Evolutionary conservation across 768 basidiomycete species (phyloP).

Genomic region (Floccularia luteovirens): DNA sequence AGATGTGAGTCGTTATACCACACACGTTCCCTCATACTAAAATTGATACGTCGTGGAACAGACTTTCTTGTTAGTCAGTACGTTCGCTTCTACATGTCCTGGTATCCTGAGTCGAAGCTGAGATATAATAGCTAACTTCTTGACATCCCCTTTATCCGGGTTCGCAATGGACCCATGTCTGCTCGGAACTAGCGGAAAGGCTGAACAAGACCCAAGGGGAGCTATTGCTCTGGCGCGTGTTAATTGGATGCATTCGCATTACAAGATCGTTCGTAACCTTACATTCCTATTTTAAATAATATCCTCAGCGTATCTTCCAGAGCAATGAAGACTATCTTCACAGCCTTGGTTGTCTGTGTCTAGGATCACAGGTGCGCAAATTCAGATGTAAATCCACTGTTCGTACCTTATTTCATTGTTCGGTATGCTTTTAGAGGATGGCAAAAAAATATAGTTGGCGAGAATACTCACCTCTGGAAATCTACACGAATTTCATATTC

Average conservation of each 20-base stretch:
- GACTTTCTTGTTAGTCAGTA: slow-evolving; percentile 40
- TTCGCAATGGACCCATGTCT: not conserved
- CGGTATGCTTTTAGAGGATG: too few species aligned
- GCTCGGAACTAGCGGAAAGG: not conserved
- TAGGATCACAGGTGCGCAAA: slow-evolving; percentile 32
- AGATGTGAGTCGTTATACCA: slow-evolving; percentile 13
- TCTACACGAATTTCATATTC: slow-evolving; percentile 32
- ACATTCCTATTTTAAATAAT: not conserved
- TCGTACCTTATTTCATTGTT: too few species aligned
- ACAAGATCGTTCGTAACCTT: slow-evolving; percentile 29
- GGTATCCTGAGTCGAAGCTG: not conserved
- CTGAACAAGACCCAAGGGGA: slow-evolving; percentile 28
- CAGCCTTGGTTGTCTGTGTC: slow-evolving; percentile 27
- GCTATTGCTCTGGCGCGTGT: slow-evolving; percentile 30
- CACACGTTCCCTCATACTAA: not conserved
- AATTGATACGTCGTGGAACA: slow-evolving; percentile 2
- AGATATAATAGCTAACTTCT: slow-evolving; percentile 18
- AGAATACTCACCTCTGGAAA: slow-evolving; percentile 33
- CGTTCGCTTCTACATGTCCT: slow-evolving; percentile 6
- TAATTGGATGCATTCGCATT: slow-evolving; percentile 34
- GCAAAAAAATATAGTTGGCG: slow-evolving; percentile 37
- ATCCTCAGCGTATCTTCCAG: slow-evolving; percentile 6
- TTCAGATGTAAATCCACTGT: too few species aligned
- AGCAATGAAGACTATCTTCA: slow-evolving; percentile 35
- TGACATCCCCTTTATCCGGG: slow-evolving; percentile 20